phyloP scores from a whole-genome alignment of 2,329 filamentous ascomycete species.

The Westerdykella ornata region DNA sequence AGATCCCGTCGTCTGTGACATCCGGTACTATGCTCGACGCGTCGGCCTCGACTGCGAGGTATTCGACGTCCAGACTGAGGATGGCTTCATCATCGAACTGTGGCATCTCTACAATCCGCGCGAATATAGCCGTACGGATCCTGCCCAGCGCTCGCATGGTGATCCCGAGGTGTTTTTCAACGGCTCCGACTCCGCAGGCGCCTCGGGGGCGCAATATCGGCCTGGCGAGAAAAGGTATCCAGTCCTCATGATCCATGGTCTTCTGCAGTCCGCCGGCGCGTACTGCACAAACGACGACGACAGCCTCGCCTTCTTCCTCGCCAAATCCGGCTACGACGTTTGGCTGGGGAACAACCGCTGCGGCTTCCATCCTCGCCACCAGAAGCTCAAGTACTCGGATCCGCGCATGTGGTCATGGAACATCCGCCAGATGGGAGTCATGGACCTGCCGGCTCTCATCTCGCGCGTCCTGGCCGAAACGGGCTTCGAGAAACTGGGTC shows the following conservation, averaged over 20 bases:
- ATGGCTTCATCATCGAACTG: constrained; percentile 82
- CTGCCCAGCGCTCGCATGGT: constrained; percentile 47
- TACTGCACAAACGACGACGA: constrained; percentile 88
- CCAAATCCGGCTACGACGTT: constrained; percentile 87
- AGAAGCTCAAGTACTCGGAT: constrained; percentile 62
- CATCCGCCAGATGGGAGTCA: constrained; percentile 84
- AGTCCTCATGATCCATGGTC: constrained; percentile 77
- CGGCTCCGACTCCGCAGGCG: constrained; percentile 11
- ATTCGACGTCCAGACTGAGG: constrained; percentile 82
- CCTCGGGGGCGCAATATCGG: constrained; percentile 22
- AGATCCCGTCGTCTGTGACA: constrained; percentile 71
- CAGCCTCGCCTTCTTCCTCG: constrained; percentile 84
- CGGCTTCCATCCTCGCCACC: constrained; percentile 73
- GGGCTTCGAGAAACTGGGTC: constrained; percentile 71
- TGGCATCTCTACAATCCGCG: constrained; percentile 86
- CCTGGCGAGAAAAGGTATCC: constrained; percentile 61
- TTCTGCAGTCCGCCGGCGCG: constrained; percentile 80
- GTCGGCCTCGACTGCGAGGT: constrained; percentile 82
- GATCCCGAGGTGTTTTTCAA: constrained; percentile 56
- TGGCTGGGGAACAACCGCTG: constrained; percentile 95
- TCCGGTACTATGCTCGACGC: constrained; percentile 77
- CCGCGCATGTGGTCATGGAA: constrained; percentile 98
- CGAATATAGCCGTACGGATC: constrained; percentile 54
- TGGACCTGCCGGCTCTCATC: constrained; percentile 76
- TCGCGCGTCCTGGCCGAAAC: constrained; percentile 76